Evolutionary conservation across 495 filamentous ascomycete species (phyloP).

Genomic region (Aspergillus mulundensis): DNA sequence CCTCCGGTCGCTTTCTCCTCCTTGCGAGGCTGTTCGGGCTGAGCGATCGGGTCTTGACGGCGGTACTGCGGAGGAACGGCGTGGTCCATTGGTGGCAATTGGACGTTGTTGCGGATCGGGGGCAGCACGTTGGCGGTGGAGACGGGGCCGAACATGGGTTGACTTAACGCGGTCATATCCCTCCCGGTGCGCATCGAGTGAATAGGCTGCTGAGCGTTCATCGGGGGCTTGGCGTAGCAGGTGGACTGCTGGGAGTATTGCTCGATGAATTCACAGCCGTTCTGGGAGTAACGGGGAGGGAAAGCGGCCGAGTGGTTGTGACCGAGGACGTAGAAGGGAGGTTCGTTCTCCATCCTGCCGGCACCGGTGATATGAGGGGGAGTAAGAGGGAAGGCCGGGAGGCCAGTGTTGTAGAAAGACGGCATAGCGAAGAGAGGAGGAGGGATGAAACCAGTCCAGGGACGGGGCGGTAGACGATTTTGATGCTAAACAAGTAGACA

Average conservation of each 20-base stretch:
- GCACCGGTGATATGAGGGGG: constrained; percentile 41
- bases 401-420: constrained; percentile 43
- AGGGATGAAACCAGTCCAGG: constrained; percentile 34
- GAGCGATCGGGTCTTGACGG: constrained; percentile 36
- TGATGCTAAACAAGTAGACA: constrained; percentile 12
- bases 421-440: constrained; percentile 32
- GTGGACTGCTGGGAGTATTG: constrained; percentile 47
- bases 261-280: constrained; percentile 47
- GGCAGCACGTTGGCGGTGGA: constrained; percentile 34
- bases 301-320: constrained; percentile 38
- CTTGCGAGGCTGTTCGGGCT: constrained; percentile 42
- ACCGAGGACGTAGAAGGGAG: constrained; percentile 37
- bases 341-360: constrained; percentile 40
- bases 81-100: constrained; percentile 43
- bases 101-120: constrained; percentile 40
- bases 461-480: constrained; percentile 35
- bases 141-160: constrained; percentile 39
- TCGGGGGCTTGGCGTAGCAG: constrained; percentile 41
- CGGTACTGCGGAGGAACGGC: constrained; percentile 43
- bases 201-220: constrained; percentile 31
- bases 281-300: constrained; percentile 45
- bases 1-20: constrained; percentile 67
- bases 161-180: constrained; percentile 31
- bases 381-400: constrained; percentile 43
- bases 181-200: constrained; percentile 31